These are phyloP conservation scores for Trichoderma atroviride DNA, from an alignment of 2,329 filamentous ascomycete genomes.

Conservation along the genomic window DNA sequence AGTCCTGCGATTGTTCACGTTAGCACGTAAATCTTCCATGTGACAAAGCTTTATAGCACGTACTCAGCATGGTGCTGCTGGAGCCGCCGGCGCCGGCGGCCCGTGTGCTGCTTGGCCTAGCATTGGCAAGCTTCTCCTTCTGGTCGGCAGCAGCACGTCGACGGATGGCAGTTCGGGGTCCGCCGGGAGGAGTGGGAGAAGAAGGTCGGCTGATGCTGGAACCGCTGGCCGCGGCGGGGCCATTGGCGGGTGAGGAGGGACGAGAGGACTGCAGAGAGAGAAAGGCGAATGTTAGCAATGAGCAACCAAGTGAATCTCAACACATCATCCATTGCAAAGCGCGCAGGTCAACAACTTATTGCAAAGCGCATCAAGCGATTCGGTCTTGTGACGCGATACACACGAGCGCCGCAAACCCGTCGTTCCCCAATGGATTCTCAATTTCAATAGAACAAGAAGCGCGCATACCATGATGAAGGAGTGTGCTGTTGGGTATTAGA, in stretches of 20 bases:
- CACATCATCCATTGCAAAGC: background rate
- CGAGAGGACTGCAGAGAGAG: slow-evolving; percentile 58
- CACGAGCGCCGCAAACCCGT: slow-evolving; percentile 11
- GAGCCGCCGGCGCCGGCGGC: slow-evolving; percentile 93
- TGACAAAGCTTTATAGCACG: slow-evolving; percentile 41
- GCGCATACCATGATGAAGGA: slow-evolving; percentile 40
- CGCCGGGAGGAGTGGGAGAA: slow-evolving; percentile 87
- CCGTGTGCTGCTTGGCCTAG: slow-evolving; percentile 85
- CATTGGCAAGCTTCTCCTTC: slow-evolving; percentile 96
- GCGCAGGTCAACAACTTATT: background rate
- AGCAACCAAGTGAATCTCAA: background rate
- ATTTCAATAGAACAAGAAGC: background rate
- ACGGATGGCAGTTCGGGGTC: slow-evolving; percentile 92
- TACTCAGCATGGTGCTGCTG: slow-evolving; percentile 98
- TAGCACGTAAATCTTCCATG: background rate
- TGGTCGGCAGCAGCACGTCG: slow-evolving; percentile 94
- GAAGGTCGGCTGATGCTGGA: slow-evolving; percentile 74
- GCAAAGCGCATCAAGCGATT: slow-evolving; percentile 5
- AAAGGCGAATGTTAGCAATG: background rate
- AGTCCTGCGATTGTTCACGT: slow-evolving; percentile 58
- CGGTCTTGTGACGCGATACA: slow-evolving; percentile 22
- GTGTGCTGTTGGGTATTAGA: slow-evolving; percentile 26
- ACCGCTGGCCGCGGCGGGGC: slow-evolving; percentile 64
- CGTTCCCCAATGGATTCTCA: background rate
- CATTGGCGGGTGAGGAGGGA: slow-evolving; percentile 61